Base-by-base conservation (phyloP, 805 yeast genomes). In the Scheffersomyces stipitis region DNA sequence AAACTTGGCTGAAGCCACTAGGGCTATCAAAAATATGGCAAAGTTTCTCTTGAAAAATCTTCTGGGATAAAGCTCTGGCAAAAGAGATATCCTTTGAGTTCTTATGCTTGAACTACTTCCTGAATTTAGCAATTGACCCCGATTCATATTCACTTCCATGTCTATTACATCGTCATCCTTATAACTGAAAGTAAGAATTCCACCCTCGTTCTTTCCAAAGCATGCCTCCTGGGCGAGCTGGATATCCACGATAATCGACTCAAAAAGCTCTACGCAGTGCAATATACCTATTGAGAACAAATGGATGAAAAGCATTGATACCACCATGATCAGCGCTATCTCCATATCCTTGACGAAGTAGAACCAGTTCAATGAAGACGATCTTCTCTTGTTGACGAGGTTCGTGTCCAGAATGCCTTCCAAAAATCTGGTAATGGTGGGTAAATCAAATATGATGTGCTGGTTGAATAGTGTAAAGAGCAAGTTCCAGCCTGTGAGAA, bases 261-360 rank as follows among this genome's bases (percentile, higher is more conserved):
- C 32, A 24, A 50, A 44, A 33, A 46, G 50, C 32, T 51, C 54
- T n/a, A 49, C 33, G 26, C 43, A 38, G 14, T 41, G 34, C 20
- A 42, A 23, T 4, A 44, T 49, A 6, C 43, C 51, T 2, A 29
- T 18, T 6, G 48, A 42, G 26, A 51, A 35, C 14, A 22, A 13
- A 17, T 40, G 42, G 30, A 41, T 24, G 4, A 47, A 29, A 3
- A 37, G 6, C 36, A 45, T 46, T 13, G 52, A 46, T 7, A 41
- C 40, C 7, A 38, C 28, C 14, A 37, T 37, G 13, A 44, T 30
- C 3, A 31, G 15, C 22, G 44, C 33, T 18, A 45, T 26, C 7
- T 9, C 16, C 12, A 38, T 10, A 30, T 49, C 57, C 31, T 46
- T 52, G 18, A 8, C 1, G n/a, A 44, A 26, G 18, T 40, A 46